Evolutionary conservation across 225 moss, liverwort and hornwort genomes (phyloP).

Genomic region (Takakia lepidozioides): DNA sequence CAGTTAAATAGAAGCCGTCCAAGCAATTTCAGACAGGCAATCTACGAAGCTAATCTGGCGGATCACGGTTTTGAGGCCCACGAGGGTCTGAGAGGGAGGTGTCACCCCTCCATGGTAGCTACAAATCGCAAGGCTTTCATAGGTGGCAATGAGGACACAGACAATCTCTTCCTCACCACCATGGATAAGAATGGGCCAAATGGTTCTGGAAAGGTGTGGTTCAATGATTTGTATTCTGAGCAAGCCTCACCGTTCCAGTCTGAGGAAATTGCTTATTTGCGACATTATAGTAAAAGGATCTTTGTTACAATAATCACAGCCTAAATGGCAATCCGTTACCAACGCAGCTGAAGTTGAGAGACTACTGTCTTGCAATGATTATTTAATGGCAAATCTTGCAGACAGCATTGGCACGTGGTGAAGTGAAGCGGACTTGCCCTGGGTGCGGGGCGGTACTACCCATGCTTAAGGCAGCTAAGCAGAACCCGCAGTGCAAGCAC

Average conservation of each 20-base stretch:
- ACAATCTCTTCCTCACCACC: no score
- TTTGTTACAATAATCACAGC: no score
- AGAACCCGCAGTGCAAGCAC: constrained; percentile 72
- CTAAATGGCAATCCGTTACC: no score
- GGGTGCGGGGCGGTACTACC: constrained; percentile 87
- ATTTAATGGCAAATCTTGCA: constrained; percentile 21
- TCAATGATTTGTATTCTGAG: no score
- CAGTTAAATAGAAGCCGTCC: constrained; percentile 91
- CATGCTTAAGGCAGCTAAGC: constrained; percentile 56
- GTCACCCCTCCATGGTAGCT: constrained; percentile 73
- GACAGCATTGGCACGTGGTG: constrained; percentile 35
- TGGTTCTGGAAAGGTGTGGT: no score
- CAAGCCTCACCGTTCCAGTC: no score
- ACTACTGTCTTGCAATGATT: no score
- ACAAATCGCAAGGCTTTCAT: constrained; percentile 35
- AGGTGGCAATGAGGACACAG: background rate
- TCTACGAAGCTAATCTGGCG: constrained; percentile 85
- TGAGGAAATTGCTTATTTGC: no score
- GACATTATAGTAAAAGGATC: no score
- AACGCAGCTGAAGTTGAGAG: no score
- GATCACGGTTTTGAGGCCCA: constrained; percentile 82
- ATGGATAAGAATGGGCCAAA: no score
- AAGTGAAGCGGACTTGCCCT: constrained; percentile 65
- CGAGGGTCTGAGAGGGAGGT: constrained; percentile 60
- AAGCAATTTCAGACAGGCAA: constrained; percentile 77